Evolutionary conservation across 2,329 filamentous ascomycete species (phyloP).

Genomic region (Canariomyces notabilis): DNA sequence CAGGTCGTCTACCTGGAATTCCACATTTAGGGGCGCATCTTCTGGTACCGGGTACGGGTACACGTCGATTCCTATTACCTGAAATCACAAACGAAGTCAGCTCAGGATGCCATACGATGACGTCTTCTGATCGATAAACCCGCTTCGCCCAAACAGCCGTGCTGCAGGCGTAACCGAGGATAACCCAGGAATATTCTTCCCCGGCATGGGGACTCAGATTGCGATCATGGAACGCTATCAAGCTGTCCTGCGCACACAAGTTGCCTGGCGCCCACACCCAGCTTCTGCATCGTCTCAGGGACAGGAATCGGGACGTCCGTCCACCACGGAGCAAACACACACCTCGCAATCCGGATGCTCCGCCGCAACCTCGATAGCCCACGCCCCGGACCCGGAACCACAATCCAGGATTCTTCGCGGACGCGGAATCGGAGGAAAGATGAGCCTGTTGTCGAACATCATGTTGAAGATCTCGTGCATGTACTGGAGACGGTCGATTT

Average conservation of each 20-base stretch:
- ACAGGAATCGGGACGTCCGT: too few relatives aligned
- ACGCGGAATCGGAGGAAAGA: conserved; percentile 62
- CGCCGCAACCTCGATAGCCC: conserved; percentile 65
- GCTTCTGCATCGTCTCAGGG: too few relatives aligned
- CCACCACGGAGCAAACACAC: conserved; percentile 20
- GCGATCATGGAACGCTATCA: too few relatives aligned
- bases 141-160: too few relatives aligned
- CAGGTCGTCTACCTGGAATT: conserved; percentile 67
- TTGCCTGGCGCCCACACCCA: too few relatives aligned
- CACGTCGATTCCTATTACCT: conserved; percentile 70
- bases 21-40: conserved; percentile 59
- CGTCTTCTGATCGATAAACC: not conserved
- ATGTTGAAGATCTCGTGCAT: conserved; percentile 58
- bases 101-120: not conserved
- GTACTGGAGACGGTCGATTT: conserved; percentile 59
- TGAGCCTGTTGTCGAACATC: conserved; percentile 61
- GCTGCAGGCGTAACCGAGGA: too few relatives aligned
- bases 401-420: conserved; percentile 63
- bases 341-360: conserved; percentile 62
- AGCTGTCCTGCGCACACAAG: too few relatives aligned
- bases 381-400: conserved; percentile 65
- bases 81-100: conserved; percentile 14
- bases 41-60: conserved; percentile 65
- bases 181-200: too few relatives aligned
- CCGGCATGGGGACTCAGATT: too few relatives aligned